Evolutionary conservation across 1,284 basidiomycete genomes (phyloP), one percentile per base, ranked within the genome.

Genomic region (Pseudozyma thailandica): DNA sequence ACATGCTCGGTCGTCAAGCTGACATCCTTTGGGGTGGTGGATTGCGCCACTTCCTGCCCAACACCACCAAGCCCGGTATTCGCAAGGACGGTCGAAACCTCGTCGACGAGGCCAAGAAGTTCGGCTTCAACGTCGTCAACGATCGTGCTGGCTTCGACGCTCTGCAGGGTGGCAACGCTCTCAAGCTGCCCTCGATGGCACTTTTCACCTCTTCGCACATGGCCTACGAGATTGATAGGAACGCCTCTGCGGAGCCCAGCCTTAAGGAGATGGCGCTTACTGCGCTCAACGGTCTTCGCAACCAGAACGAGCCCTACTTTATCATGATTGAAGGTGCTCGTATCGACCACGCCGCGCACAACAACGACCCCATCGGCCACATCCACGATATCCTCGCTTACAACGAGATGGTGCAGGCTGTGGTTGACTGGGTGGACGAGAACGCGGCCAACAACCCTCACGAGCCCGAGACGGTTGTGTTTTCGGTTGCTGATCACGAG

Each of bases 201-300:
- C 75, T 63, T 48, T 81, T 78, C 57, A 45, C 63, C 13, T n/a
- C 39, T 13, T 65, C 64, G 10, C 81, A 83, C 72, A 81, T 81
- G 80, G 56, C 74, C 2, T 83, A 81, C 77, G 81, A 83, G 69
- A 52, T 83, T 23, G 82, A 83, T 61, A 63, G 82, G 18, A 77
- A 81, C 56, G 52, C 71, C 0, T 75, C 61, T 6, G 35, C 53
- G 20, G 74, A 83, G 65, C 82, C 82, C 6, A 73, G 71, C 8
- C 71, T 83, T 39, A 69, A 74, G 39, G 78, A 82, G 60, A 83
- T 83, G 79, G 77, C 82, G 1, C 58, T 77, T 26, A 78, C 78
- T 9, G 80, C 82, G 3, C 74, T 83, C 45, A 71, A 74, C 26
- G 75, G 72, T 1, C 73, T 83, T 30, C 68, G 77, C 53, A 50